Evolutionary conservation across 2,329 filamentous ascomycete genomes (phyloP).

Genomic region (Epicoccum sorghinum): DNA sequence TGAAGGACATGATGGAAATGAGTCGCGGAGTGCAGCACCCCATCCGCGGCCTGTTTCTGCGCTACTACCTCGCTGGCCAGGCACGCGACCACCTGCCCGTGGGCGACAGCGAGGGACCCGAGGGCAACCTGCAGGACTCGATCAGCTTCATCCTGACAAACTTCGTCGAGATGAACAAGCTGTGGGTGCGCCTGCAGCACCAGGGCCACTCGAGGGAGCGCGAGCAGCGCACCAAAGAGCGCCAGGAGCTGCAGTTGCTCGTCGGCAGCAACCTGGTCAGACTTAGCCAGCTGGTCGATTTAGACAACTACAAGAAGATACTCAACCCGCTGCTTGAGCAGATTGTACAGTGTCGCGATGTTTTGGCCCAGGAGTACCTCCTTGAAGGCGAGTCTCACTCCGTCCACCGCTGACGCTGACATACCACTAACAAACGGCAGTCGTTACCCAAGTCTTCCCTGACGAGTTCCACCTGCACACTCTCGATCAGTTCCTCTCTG

Average conservation of each 20-base stretch:
- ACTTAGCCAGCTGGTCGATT: slow-evolving; percentile 91
- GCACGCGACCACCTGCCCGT: slow-evolving; percentile 86
- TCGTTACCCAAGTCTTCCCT: slow-evolving; percentile 98
- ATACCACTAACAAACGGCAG: slow-evolving; percentile 53
- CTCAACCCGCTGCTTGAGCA: slow-evolving; percentile 89
- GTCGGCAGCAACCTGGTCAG: slow-evolving; percentile 97
- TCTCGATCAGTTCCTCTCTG: slow-evolving; percentile 90
- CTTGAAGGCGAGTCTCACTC: slow-evolving; percentile 67
- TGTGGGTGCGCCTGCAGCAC: slow-evolving; percentile 97
- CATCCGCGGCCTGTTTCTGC: slow-evolving; percentile 89
- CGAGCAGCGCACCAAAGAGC: slow-evolving; percentile 90
- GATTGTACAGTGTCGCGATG: slow-evolving; percentile 96
- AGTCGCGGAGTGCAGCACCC: slow-evolving; percentile 97
- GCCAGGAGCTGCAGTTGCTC: slow-evolving; percentile 91
- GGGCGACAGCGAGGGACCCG: slow-evolving; percentile 84
- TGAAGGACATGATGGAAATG: slow-evolving; percentile 99
- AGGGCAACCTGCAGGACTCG: slow-evolving; percentile 94
- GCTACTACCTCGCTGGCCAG: slow-evolving; percentile 96
- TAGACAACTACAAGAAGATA: slow-evolving; percentile 94
- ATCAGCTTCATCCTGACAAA: slow-evolving; percentile 98
- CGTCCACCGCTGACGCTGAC: not conserved
- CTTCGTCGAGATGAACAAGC: slow-evolving; percentile 99
- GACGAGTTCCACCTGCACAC: slow-evolving; percentile 98
- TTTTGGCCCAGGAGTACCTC: slow-evolving; percentile 95
- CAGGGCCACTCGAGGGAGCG: slow-evolving; percentile 95